Conservation (phyloP, 768 basidiomycete species). For the Panaeolus cyanescens region DNA sequence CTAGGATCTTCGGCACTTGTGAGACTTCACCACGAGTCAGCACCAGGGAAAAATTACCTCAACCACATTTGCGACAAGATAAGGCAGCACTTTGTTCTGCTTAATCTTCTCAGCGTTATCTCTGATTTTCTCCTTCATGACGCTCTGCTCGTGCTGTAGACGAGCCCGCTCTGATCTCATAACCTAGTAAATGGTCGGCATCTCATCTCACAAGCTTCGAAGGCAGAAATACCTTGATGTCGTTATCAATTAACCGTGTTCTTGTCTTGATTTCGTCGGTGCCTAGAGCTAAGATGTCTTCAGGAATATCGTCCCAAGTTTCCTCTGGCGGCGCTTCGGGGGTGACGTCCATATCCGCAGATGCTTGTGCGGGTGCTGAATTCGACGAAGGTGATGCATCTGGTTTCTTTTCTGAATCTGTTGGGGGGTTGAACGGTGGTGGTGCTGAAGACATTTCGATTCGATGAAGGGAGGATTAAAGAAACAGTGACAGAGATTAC, state of each 20-base stretch:
- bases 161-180: constrained; percentile 95
- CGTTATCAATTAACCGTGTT: constrained; percentile 93
- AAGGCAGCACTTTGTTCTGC: constrained; percentile 98
- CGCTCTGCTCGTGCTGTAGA: constrained; percentile 89
- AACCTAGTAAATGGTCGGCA: constrained; percentile 58
- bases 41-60: constrained; percentile 57
- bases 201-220: neutral
- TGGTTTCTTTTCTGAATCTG: constrained; percentile 55
- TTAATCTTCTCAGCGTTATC: constrained; percentile 99
- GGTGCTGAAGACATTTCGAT: constrained; percentile 59
- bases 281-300: constrained; percentile 74
- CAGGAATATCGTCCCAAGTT: constrained; percentile 90
- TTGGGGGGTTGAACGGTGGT: constrained; percentile 51
- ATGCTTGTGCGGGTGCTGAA: constrained; percentile 28
- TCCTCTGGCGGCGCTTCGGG: constrained; percentile 74
- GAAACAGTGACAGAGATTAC: constrained; percentile 13
- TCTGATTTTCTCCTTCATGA: constrained; percentile 98
- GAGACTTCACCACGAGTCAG: neutral
- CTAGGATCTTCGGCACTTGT: constrained; percentile 66
- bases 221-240: constrained; percentile 70
- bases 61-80: constrained; percentile 96
- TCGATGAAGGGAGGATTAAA: constrained; percentile 16
- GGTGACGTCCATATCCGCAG: constrained; percentile 70
- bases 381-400: constrained; percentile 37
- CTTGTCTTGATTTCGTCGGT: constrained; percentile 90